A percentile compares a stretch with the other conserved stretches of the same genome.
Conservation (phyloP, 1,139 yeast genomes). For the Arxiozyma slooffiae region DNA sequence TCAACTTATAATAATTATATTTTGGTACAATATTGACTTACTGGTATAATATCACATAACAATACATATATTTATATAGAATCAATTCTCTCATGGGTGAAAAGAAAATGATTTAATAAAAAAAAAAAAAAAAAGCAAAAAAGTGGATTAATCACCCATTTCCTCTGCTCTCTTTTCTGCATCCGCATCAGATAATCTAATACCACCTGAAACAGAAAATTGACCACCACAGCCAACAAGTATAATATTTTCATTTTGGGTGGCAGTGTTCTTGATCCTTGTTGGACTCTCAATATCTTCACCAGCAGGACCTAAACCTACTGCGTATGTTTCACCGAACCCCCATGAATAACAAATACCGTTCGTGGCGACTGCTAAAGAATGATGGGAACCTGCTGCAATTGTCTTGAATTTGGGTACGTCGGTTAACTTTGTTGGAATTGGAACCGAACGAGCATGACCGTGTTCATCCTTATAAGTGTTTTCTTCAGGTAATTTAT, state of each 20-base stretch:
- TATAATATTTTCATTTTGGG: conserved; percentile 61
- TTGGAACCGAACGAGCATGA: conserved; percentile 76
- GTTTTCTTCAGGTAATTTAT: conserved; percentile 46
- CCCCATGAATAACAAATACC: conserved; percentile 96
- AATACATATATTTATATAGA: not conserved
- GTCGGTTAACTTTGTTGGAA: conserved; percentile 58
- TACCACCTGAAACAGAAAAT: conserved; percentile 80
- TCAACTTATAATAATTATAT: not conserved
- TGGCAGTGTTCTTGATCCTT: conserved; percentile 84
- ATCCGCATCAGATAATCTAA: conserved; percentile 52
- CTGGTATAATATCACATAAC: not conserved
- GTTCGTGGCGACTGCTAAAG: conserved; percentile 71
- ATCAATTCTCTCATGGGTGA: not conserved
- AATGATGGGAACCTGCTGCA: conserved; percentile 87
- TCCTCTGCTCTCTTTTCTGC: conserved; percentile 51
- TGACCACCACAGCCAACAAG: conserved; percentile 91
- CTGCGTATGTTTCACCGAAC: conserved; percentile 90
- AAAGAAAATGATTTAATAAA: too few relatives aligned
- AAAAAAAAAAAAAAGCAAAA: not conserved
- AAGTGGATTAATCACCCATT: conserved; percentile 13
- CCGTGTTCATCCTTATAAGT: conserved; percentile 74
- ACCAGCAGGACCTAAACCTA: conserved; percentile 87
- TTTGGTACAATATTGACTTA: too few relatives aligned
- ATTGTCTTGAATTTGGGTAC: conserved; percentile 53
- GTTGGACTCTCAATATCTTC: conserved; percentile 85